Evolutionary conservation across 805 yeast species (phyloP).

Genomic region (Yamadazyma sp.): DNA sequence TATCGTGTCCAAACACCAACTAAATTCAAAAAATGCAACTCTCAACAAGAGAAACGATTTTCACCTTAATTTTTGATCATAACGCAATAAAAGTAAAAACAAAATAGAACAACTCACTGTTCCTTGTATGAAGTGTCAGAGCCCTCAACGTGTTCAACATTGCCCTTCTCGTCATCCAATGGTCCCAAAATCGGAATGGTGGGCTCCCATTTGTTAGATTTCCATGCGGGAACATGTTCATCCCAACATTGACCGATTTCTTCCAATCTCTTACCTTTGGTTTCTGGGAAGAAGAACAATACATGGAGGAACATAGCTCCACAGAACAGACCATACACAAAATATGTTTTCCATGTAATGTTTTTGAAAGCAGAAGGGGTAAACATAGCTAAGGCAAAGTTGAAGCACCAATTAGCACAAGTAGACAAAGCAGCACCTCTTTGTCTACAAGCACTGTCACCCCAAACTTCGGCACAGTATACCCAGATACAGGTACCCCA

Average conservation of each 20-base stretch:
- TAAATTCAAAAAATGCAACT: slow-evolving; percentile 14
- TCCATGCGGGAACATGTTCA: slow-evolving; percentile 45
- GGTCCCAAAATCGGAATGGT: slow-evolving; percentile 35
- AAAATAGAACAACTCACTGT: slow-evolving; percentile 1
- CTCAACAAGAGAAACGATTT: slow-evolving; percentile 14
- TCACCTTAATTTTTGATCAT: slow-evolving; percentile 4
- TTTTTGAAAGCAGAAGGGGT: slow-evolving; percentile 58
- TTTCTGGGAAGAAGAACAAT: slow-evolving; percentile 58
- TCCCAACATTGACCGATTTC: slow-evolving; percentile 52
- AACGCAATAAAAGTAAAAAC: slow-evolving; percentile 3
- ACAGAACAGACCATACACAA: slow-evolving; percentile 55
- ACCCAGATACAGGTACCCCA: slow-evolving; percentile 62
- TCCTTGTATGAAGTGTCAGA: slow-evolving; percentile 8
- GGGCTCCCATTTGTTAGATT: slow-evolving; percentile 39
- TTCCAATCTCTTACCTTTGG: slow-evolving; percentile 60
- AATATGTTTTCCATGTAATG: slow-evolving; percentile 59
- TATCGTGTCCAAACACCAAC: slow-evolving; percentile 2
- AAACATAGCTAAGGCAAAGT: slow-evolving; percentile 68
- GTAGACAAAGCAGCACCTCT: slow-evolving; percentile 72
- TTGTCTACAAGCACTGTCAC: slow-evolving; percentile 53
- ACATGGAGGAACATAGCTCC: slow-evolving; percentile 49
- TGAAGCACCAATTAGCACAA: slow-evolving; percentile 67
- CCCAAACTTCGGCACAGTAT: slow-evolving; percentile 67
- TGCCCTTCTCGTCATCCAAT: too few relatives aligned
- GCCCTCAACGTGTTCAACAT: slow-evolving; percentile 3